Conservation (phyloP, 176 grass and related monocot genomes). For the Canna indica region DNA sequence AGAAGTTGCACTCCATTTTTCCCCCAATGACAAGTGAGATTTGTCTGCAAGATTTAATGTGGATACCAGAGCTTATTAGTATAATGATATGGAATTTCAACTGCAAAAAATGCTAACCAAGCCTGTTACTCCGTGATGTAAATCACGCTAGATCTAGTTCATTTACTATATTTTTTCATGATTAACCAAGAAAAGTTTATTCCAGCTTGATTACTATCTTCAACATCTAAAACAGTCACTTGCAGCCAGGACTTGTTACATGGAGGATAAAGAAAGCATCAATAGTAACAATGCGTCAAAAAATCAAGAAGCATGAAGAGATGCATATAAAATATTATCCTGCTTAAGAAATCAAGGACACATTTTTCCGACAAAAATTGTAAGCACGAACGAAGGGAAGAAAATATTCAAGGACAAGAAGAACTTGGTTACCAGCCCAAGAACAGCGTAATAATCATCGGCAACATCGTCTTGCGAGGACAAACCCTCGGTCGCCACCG, state of each 20-base stretch:
- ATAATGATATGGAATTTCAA: neutral
- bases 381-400: neutral
- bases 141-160: neutral
- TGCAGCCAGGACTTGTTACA: neutral
- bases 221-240: neutral
- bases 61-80: neutral
- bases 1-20: no score
- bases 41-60: neutral
- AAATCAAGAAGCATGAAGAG: no score
- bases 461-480: slow-evolving; percentile 32
- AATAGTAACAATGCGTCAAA: no score
- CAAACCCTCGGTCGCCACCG: slow-evolving; percentile 24
- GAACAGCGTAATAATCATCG: slow-evolving; percentile 78
- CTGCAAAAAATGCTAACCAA: neutral
- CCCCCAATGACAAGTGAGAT: neutral
- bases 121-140: neutral
- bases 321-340: neutral
- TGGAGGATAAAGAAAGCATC: no score
- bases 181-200: neutral
- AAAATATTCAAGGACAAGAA: neutral
- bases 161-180: neutral
- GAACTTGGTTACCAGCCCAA: slow-evolving; percentile 48
- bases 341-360: neutral
- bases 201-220: neutral
- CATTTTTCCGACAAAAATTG: neutral